These are phyloP conservation scores for Evernia prunastri DNA, from an alignment of 495 filamentous ascomycete genomes.

Conservation along the genomic window DNA sequence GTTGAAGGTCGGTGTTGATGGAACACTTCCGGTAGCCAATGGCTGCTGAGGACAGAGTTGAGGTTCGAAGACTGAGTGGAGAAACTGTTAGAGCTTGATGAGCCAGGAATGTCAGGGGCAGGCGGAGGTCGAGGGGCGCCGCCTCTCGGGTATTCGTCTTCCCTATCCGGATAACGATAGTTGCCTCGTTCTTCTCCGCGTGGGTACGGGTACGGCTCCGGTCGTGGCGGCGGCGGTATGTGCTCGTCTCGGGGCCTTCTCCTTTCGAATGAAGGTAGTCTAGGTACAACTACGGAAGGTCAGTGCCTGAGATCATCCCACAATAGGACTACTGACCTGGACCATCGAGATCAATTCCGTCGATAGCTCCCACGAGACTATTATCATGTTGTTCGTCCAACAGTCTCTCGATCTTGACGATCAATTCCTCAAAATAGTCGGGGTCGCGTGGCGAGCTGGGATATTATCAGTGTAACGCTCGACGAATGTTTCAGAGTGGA, in stretches of 20 bases:
- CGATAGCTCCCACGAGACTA: background rate
- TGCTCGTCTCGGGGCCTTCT: background rate
- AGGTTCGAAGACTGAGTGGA: conserved; percentile 33
- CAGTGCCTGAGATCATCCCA: background rate
- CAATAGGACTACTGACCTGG: background rate
- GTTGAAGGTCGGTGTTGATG: conserved; percentile 36
- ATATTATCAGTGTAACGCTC: background rate
- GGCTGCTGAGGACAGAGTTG: conserved; percentile 31
- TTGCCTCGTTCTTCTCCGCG: background rate
- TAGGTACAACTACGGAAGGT: conserved; percentile 6
- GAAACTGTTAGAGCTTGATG: conserved; percentile 35
- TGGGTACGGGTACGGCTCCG: background rate
- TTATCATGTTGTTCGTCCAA: conserved; percentile 10
- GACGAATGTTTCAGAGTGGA: background rate
- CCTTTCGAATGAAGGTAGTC: conserved; percentile 21
- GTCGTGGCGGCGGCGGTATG: background rate
- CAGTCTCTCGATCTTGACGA: background rate
- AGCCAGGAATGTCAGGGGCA: conserved; percentile 39
- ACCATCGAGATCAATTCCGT: background rate
- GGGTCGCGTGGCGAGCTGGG: conserved; percentile 5
- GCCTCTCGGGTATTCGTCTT: background rate
- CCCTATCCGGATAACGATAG: background rate
- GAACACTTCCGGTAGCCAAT: conserved; percentile 51
- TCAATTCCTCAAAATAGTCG: conserved; percentile 18
- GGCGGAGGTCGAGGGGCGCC: conserved; percentile 22